Evolutionary conservation across 2,329 filamentous ascomycete species (phyloP).

Genomic region (Pyricularia sp.): DNA sequence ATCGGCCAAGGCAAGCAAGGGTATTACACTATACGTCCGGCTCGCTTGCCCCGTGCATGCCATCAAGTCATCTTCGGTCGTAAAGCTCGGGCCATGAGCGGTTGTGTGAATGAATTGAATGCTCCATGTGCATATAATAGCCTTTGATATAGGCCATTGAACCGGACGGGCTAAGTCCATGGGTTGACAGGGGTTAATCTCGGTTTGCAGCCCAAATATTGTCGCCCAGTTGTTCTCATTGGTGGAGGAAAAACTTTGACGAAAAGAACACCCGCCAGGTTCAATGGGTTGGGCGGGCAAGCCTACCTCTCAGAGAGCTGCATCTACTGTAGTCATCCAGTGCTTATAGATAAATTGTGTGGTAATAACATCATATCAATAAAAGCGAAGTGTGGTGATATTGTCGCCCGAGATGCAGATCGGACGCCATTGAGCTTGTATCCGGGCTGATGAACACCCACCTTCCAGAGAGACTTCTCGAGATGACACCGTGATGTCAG

Average conservation of each 20-base stretch:
- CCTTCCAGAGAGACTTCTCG: background rate
- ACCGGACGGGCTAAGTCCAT: conserved; percentile 20
- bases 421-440: background rate
- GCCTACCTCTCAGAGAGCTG: background rate
- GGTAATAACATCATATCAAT: too few species aligned
- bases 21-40: background rate
- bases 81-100: background rate
- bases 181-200: conserved; percentile 23
- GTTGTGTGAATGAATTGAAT: background rate
- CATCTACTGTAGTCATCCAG: background rate
- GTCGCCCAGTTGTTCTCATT: conserved; percentile 7
- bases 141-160: conserved; percentile 26
- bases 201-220: conserved; percentile 20
- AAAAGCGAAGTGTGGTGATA: background rate
- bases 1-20: background rate
- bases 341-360: background rate
- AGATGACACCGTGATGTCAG: background rate
- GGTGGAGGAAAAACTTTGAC: background rate
- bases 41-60: background rate
- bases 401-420: background rate
- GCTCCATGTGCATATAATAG: conserved; percentile 20
- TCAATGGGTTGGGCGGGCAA: background rate
- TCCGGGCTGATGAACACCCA: background rate
- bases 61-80: background rate
- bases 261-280: background rate